Evolutionary conservation across 176 grass and related monocot genomes (phyloP).

Genomic region (Pontederia crassipes): DNA sequence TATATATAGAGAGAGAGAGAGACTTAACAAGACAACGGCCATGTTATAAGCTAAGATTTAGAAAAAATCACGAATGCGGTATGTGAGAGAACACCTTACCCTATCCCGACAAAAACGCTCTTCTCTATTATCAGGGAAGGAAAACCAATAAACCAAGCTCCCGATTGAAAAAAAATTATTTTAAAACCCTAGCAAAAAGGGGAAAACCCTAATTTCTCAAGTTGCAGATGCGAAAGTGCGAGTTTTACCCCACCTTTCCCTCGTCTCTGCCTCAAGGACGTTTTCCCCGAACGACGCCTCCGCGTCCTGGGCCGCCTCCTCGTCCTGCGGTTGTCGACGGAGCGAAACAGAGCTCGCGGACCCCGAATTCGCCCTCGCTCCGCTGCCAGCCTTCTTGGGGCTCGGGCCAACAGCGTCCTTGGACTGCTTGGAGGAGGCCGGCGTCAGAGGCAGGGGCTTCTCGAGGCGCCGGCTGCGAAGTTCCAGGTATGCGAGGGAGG

Average conservation of each 20-base stretch:
- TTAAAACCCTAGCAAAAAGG: not conserved
- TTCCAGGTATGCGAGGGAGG: slow-evolving; percentile 9
- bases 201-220: not conserved
- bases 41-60: too few relatives aligned
- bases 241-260: slow-evolving; percentile 11
- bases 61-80: too few relatives aligned
- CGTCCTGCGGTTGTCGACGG: not conserved
- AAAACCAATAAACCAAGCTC: not conserved
- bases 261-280: slow-evolving; percentile 1
- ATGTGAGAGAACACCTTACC: too few relatives aligned
- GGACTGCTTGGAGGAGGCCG: not conserved
- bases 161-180: too few relatives aligned
- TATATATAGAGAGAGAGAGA: too few relatives aligned
- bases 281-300: slow-evolving; percentile 15
- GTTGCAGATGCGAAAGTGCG: not conserved
- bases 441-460: not conserved
- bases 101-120: too few relatives aligned
- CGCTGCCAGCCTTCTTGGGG: not conserved
- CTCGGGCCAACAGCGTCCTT: not conserved
- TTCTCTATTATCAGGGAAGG: too few relatives aligned
- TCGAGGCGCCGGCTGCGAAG: slow-evolving; percentile 11
- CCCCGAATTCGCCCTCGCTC: not conserved
- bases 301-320: not conserved
- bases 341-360: not conserved
- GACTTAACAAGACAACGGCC: too few relatives aligned